Base-by-base conservation (phyloP, 202 grass and related monocot species). In the Saccharum hybrid region DNA sequence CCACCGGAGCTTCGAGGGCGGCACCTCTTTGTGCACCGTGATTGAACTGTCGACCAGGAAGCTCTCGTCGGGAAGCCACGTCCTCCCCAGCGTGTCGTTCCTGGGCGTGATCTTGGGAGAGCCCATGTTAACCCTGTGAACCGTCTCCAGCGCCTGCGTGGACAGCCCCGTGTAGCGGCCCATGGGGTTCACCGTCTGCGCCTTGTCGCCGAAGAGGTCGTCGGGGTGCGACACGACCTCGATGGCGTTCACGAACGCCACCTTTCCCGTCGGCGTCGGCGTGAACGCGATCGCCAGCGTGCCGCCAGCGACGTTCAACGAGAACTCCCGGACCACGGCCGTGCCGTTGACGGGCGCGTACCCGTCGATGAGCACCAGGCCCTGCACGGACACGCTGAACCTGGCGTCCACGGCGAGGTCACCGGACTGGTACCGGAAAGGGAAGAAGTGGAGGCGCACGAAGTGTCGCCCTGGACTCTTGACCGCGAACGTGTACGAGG, bases 111-210 rank as follows among this genome's bases (percentile, higher is more conserved):
- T 57, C 72, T 78, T 90, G 34, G 89, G 83, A 0, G n/a, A n/a
- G 26, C 95, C 95, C 92, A 98, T 91, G 87, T 98, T 98, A 83
- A 94, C 15, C 80, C 90, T 57, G 67, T 94, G 84, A 36, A 98
- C 61, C 8, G 92, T 94, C 93, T 98, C 89, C 60, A 98, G 85
- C 57, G 81, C 56, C 77, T 90, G 87, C 41, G 68, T 15, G 41
- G 92, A 82, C 79, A 93, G 74, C 21, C 90, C 92, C 1, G 69
- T 1, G 69, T 90, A 91, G 14, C 10, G 9, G 33, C 64, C 13
- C 3, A 0, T 3, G 5, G 87, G 46, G 66, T 38, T 52, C 59
- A 94, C 79, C 31, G 7, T 78, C 54, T 34, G 12, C 31, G 90
- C 90, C 0, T 38, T 54, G 70, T 90, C 90, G 33, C 0, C 22